Evolutionary conservation across 2,329 filamentous ascomycete genomes (phyloP).

Genomic region (Aspergillus oerlinghausenensis): DNA sequence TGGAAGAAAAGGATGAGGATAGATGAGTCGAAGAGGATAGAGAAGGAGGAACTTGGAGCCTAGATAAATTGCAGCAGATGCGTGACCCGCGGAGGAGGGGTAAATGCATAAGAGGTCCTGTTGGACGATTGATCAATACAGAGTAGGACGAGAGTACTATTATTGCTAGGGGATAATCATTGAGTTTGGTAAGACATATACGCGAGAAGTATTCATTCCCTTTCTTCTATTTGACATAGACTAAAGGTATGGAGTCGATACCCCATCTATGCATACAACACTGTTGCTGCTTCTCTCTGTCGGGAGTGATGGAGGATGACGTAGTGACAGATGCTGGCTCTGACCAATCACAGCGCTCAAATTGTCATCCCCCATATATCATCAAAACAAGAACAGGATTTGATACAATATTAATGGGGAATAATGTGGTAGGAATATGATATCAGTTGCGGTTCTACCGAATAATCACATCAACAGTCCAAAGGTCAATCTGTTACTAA

Average conservation of each 20-base stretch:
- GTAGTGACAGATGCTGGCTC: neutral
- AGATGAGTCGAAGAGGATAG: constrained; percentile 6
- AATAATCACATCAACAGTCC: neutral
- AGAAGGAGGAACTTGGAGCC: constrained; percentile 6
- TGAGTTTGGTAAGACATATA: too few relatives aligned
- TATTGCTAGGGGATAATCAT: neutral
- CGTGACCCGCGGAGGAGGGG: constrained; percentile 14
- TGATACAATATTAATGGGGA: too few relatives aligned
- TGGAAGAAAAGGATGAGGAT: neutral
- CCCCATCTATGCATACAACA: too few relatives aligned
- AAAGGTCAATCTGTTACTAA: neutral
- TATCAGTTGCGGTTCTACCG: neutral
- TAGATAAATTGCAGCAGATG: neutral
- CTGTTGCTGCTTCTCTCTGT: too few relatives aligned
- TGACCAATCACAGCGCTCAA: neutral
- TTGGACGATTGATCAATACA: neutral
- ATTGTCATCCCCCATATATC: neutral
- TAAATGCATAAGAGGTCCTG: constrained; percentile 10
- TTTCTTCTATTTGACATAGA: neutral
- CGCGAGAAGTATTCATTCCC: neutral
- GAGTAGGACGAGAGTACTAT: neutral
- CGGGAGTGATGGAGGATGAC: neutral
- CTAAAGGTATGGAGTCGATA: too few relatives aligned
- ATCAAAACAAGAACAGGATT: neutral
- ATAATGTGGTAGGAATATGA: neutral